Conservation (phyloP, 148 eudicot genomes). For the Polygonum aviculare region DNA sequence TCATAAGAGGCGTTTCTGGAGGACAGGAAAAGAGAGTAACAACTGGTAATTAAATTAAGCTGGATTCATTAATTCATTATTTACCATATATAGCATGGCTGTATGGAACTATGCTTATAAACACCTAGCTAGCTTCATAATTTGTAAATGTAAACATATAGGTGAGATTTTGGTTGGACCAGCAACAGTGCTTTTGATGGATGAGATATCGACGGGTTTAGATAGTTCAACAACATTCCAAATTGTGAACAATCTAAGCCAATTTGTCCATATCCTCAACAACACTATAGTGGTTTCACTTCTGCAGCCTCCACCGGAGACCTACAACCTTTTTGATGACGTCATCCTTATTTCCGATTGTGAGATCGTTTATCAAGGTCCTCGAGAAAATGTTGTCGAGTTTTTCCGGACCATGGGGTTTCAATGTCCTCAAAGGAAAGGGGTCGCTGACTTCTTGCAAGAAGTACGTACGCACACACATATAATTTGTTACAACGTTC, state of each 20-base stretch:
- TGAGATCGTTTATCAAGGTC: constrained; percentile 25
- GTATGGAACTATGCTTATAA: too few relatives aligned
- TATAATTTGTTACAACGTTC: neutral
- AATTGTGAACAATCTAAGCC: constrained; percentile 22
- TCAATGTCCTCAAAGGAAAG: constrained; percentile 72
- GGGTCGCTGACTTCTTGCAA: constrained; percentile 27
- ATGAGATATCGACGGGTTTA: constrained; percentile 32
- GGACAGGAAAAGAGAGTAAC: constrained; percentile 23
- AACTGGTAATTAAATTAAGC: constrained; percentile 11
- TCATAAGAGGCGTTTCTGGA: constrained; percentile 13
- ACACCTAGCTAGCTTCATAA: too few relatives aligned
- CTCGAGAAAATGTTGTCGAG: constrained; percentile 22
- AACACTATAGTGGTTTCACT: constrained; percentile 26
- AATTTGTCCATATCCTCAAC: constrained; percentile 21
- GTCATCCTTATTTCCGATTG: constrained; percentile 27
- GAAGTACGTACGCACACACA: neutral
- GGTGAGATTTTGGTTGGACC: constrained; percentile 37
- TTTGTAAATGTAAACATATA: neutral
- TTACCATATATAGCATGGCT: too few relatives aligned
- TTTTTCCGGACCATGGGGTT: constrained; percentile 52
- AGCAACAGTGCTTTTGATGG: constrained; percentile 24
- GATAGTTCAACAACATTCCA: constrained; percentile 36
- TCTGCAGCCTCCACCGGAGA: constrained; percentile 33
- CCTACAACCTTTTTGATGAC: constrained; percentile 28
- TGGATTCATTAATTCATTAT: too few relatives aligned